Evolutionary conservation across 169 alveolate genomes (phyloP), one percentile per base, ranked within the genome.

Genomic region (Cryptosporidium canis): DNA sequence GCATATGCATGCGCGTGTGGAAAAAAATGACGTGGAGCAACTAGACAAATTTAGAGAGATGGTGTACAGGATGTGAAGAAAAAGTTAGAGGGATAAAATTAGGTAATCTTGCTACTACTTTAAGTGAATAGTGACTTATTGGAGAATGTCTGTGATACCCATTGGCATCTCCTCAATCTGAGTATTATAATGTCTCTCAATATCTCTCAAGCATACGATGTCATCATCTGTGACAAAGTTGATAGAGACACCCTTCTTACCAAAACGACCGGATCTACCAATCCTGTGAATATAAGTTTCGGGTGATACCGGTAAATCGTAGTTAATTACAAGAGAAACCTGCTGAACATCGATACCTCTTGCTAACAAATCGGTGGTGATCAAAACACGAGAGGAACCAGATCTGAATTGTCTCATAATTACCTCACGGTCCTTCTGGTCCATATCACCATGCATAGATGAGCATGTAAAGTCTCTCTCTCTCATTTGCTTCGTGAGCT

Each of bases 241-340:
- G 91, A 98, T 98, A 18, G 99, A 99, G 33, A 99, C 99, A 39
- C 99, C 99, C 92, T 98, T 98, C 68, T 99, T 96, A 41, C 99
- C 99, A 92, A 97, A 99, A 90, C 99, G 97, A 6, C 99, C 99
- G 64, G 99, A 96, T 66, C 99, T 96, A 39, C 99, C 99, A 83
- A 99, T 99, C 68, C 99, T 94, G 92, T 98, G 99, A 70, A 98
- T 94, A 94, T 99, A 99, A 94, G 95, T 95, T 92, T 98, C 99
- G 43, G 97, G 96, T 45, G 98, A 95, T 48, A 92, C 93, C 1
- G 99, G 99, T 58, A 98, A 90, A 90, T 99, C 99, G 94, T 98
- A 99, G 95, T 98, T 98, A 92, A 99, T 98, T 71, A 99, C 99
- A 53, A 98, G 93, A 0, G 98, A 93, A 71, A 98, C 99, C 93